Percentiles rank a stretch among this genome's conserved stretches.
Conservation (phyloP, 805 yeast species). For the Lachancea mirantina region DNA sequence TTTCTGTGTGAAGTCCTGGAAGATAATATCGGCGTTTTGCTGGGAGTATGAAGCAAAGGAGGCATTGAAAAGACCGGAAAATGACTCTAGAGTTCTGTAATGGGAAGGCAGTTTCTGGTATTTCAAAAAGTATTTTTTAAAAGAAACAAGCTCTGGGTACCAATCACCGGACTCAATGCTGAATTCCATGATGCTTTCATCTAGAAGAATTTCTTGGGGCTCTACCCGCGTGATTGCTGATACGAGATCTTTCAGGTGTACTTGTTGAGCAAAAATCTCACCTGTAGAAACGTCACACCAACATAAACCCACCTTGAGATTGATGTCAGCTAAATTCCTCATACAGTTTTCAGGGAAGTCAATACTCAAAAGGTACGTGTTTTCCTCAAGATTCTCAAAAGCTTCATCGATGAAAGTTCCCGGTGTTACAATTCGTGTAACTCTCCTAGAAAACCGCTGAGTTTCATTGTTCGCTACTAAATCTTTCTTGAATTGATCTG, state of each 20-base stretch:
- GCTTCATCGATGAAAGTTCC: slow-evolving; percentile 89
- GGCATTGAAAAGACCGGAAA: slow-evolving; percentile 33
- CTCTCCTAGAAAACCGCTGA: slow-evolving; percentile 51
- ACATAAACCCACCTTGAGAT: slow-evolving; percentile 55
- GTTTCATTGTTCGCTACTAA: slow-evolving; percentile 27
- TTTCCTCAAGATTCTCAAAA: slow-evolving; percentile 62
- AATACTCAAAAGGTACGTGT: slow-evolving; percentile 64
- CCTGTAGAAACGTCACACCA: slow-evolving; percentile 93
- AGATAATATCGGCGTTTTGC: slow-evolving; percentile 23
- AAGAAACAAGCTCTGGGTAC: slow-evolving; percentile 51
- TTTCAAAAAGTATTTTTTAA: slow-evolving; percentile 52
- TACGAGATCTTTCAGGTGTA: slow-evolving; percentile 50
- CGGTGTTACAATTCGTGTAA: slow-evolving; percentile 78
- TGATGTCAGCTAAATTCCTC: slow-evolving; percentile 32
- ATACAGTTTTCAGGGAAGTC: slow-evolving; percentile 47
- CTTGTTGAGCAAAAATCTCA: slow-evolving; percentile 59
- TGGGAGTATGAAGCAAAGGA: too few species aligned
- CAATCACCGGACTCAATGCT: slow-evolving; percentile 41
- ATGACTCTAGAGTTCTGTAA: slow-evolving; percentile 34
- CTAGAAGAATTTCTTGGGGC: slow-evolving; percentile 73
- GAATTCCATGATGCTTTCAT: slow-evolving; percentile 37
- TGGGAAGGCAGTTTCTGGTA: slow-evolving; percentile 40
- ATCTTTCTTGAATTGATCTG: slow-evolving; percentile 53
- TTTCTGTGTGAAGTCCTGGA: slow-evolving; percentile 33
- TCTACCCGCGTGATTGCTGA: slow-evolving; percentile 69